These are phyloP conservation scores for Sporothrix euskadiensis DNA, from an alignment of 2,329 filamentous ascomycete genomes.

Conservation along the genomic window DNA sequence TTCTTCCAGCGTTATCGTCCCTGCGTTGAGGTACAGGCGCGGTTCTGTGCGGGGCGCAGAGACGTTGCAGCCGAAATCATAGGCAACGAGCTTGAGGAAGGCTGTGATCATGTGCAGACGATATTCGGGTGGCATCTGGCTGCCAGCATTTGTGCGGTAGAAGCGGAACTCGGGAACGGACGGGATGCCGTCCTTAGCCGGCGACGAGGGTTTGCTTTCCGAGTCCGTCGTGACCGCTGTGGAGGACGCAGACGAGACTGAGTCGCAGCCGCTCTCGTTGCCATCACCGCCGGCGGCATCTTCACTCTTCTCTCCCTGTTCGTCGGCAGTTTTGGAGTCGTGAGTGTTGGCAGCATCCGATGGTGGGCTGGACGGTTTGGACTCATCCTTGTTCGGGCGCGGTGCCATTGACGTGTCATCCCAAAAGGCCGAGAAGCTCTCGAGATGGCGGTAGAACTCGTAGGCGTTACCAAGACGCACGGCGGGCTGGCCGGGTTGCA, in stretches of 20 bases:
- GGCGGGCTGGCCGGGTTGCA: constrained; percentile 52
- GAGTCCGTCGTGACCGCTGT: constrained; percentile 30
- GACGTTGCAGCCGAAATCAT: constrained; percentile 66
- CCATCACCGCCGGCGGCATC: constrained; percentile 22
- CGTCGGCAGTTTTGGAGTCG: background rate
- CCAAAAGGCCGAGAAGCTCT: constrained; percentile 61
- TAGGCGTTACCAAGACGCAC: constrained; percentile 63
- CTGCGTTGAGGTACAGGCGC: constrained; percentile 53
- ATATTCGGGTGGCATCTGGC: constrained; percentile 59
- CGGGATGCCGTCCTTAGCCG: constrained; percentile 24
- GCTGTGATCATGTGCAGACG: constrained; percentile 59
- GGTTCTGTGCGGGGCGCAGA: constrained; percentile 59
- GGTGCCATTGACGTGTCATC: constrained; percentile 54
- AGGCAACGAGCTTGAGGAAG: constrained; percentile 64
- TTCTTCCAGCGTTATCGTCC: constrained; percentile 13
- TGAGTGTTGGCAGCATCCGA: background rate
- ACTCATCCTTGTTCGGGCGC: constrained; percentile 41
- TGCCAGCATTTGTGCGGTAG: constrained; percentile 53
- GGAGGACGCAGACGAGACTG: constrained; percentile 28
- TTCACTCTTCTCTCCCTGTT: constrained; percentile 25
- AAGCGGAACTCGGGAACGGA: constrained; percentile 34
- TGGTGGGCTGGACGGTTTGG: constrained; percentile 20
- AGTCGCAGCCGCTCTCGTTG: constrained; percentile 24
- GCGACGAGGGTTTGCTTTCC: constrained; percentile 27
- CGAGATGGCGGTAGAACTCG: constrained; percentile 65